These are phyloP conservation scores for Puccinia polysora DNA, from an alignment of 1,284 basidiomycete species.

Conservation along the genomic window DNA sequence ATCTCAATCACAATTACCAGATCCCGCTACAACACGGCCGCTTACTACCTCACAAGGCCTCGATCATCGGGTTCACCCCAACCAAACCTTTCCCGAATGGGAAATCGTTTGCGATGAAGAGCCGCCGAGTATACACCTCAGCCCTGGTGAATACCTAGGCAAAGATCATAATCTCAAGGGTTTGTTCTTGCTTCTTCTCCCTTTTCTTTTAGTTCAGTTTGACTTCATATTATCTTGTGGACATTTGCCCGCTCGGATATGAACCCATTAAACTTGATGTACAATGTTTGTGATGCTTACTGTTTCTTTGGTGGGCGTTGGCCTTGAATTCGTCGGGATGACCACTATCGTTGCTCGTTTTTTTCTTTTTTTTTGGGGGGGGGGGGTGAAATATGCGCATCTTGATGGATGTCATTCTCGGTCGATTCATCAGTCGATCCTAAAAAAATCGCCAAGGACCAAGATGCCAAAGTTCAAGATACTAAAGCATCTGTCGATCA, in stretches of 20 bases:
- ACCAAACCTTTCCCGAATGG: constrained; percentile 28
- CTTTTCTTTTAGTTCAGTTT: too few species aligned
- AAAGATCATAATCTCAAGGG: background rate
- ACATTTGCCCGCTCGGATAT: too few species aligned
- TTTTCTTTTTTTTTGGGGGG: too few species aligned
- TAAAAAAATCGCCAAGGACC: constrained; percentile 3
- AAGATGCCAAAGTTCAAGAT: constrained; percentile 22
- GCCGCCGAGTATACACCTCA: background rate
- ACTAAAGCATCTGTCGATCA: constrained; percentile 34
- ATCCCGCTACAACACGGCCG: background rate
- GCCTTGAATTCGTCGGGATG: too few species aligned
- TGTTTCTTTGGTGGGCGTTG: too few species aligned
- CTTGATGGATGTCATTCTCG: background rate
- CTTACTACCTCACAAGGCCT: background rate
- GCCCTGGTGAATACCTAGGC: background rate
- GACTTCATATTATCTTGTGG: too few species aligned
- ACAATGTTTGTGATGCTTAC: too few species aligned
- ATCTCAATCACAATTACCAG: background rate
- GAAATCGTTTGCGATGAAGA: constrained; percentile 42
- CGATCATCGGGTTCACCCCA: background rate
- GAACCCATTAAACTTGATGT: too few species aligned
- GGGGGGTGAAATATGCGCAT: background rate
- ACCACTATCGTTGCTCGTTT: too few species aligned
- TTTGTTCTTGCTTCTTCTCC: too few species aligned
- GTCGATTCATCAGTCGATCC: background rate